Conservation (phyloP, 2,329 filamentous ascomycete genomes). For the Cyclaneusma minus region DNA sequence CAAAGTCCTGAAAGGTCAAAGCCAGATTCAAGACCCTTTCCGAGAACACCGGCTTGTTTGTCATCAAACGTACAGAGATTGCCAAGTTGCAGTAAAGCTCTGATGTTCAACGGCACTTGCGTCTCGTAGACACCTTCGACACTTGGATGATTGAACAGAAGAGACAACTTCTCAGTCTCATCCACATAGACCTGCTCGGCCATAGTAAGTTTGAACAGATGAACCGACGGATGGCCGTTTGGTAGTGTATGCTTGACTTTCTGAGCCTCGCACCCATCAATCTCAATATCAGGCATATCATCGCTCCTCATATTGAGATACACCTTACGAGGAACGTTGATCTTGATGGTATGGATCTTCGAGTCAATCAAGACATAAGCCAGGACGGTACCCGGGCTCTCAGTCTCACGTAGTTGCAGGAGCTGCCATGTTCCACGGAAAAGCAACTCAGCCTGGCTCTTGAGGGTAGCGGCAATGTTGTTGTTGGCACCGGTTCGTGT, state of each 20-base stretch:
- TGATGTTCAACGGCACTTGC: slow-evolving; percentile 71
- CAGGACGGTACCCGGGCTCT: slow-evolving; percentile 70
- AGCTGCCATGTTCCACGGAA: slow-evolving; percentile 95
- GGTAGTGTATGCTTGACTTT: slow-evolving; percentile 88
- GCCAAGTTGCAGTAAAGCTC: slow-evolving; percentile 78
- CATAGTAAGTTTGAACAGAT: slow-evolving; percentile 88
- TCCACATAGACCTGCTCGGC: slow-evolving; percentile 76
- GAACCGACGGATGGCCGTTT: slow-evolving; percentile 84
- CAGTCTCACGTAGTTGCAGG: slow-evolving; percentile 69
- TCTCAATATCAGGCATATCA: slow-evolving; percentile 75
- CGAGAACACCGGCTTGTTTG: slow-evolving; percentile 74
- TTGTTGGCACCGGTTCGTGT: slow-evolving; percentile 49
- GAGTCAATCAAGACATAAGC: slow-evolving; percentile 88
- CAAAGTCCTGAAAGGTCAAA: slow-evolving; percentile 74
- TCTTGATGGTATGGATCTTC: slow-evolving; percentile 75
- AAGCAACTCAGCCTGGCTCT: slow-evolving; percentile 78
- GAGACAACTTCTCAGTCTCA: slow-evolving; percentile 67
- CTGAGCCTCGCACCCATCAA: slow-evolving; percentile 75
- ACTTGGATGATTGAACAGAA: slow-evolving; percentile 80
- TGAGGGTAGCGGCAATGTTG: slow-evolving; percentile 57
- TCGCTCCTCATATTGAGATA: slow-evolving; percentile 85
- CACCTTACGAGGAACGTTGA: slow-evolving; percentile 77
- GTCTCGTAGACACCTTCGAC: slow-evolving; percentile 97
- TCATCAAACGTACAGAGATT: slow-evolving; percentile 91
- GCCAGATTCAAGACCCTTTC: slow-evolving; percentile 81